Evolutionary conservation across 2,329 filamentous ascomycete genomes (phyloP).

Genomic region (Ophiosphaerella korrae): DNA sequence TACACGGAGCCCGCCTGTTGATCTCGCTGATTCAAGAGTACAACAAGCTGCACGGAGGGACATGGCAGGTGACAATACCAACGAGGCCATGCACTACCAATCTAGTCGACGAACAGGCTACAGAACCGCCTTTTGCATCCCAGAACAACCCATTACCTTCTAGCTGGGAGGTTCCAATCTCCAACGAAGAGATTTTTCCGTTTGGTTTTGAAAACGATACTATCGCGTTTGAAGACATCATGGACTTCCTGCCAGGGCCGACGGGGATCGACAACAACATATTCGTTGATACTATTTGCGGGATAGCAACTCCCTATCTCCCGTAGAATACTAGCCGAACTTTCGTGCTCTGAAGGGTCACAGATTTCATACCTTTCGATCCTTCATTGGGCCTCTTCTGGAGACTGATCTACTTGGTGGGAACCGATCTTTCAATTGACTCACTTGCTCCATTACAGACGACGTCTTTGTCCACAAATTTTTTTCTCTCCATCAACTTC

Average conservation of each 20-base stretch:
- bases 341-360: too few relatives aligned
- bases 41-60: conserved; percentile 23
- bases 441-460: too few relatives aligned
- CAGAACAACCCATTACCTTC: too few relatives aligned
- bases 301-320: neutral
- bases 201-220: conserved; percentile 35
- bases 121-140: too few relatives aligned
- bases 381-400: too few relatives aligned
- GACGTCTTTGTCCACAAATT: too few relatives aligned
- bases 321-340: neutral
- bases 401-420: too few relatives aligned
- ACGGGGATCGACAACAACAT: conserved; percentile 27
- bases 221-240: conserved; percentile 30
- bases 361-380: too few relatives aligned
- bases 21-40: conserved; percentile 41
- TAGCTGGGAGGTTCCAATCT: conserved; percentile 7
- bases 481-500: too few relatives aligned
- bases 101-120: conserved; percentile 12
- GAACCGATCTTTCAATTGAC: too few relatives aligned
- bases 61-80: conserved; percentile 6
- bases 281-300: conserved; percentile 25
- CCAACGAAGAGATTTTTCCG: conserved; percentile 16
- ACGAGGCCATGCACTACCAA: conserved; percentile 1
- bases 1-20: conserved; percentile 47
- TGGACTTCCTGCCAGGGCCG: conserved; percentile 30